A percentile compares a stretch with the other conserved stretches of the same genome.
These are phyloP conservation scores for Bipolaris sorokiniana DNA, from an alignment of 2,329 filamentous ascomycete species.

Conservation along the genomic window DNA sequence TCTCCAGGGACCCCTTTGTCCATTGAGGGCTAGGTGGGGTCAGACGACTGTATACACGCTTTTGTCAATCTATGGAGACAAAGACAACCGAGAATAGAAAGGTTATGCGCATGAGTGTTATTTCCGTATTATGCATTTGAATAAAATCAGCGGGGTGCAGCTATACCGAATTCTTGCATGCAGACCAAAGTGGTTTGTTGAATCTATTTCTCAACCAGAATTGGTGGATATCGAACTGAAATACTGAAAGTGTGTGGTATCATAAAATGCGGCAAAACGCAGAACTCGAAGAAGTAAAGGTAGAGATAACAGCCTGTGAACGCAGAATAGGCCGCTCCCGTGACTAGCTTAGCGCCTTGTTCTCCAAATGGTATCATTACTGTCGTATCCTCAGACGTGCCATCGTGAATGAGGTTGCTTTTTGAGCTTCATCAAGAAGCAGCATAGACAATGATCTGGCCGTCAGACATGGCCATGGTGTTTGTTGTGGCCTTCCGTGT, in stretches of 20 bases:
- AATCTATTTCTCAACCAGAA: neutral
- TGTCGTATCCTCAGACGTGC: neutral
- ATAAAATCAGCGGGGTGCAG: too few species aligned
- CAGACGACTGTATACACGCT: too few species aligned
- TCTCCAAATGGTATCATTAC: conserved; percentile 5
- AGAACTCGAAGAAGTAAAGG: neutral
- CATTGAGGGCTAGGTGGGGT: neutral
- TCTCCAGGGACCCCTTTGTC: neutral
- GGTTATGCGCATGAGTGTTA: too few species aligned
- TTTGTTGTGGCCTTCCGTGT: neutral
- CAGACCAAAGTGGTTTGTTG: neutral
- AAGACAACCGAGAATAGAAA: too few species aligned
- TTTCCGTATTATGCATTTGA: too few species aligned
- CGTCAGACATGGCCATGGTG: neutral
- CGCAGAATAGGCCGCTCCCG: neutral
- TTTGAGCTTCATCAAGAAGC: conserved; percentile 7
- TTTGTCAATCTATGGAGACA: neutral
- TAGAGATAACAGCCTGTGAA: neutral
- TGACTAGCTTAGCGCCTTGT: neutral
- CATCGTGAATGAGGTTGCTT: neutral
- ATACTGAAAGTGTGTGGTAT: conserved; percentile 22
- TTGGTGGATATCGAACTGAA: neutral
- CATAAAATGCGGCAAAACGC: conserved; percentile 9
- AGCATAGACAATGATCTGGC: neutral
- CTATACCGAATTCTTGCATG: neutral